These are phyloP conservation scores for Musa schizocarpa DNA, from an alignment of 176 grass and related monocot genomes.

Conservation along the genomic window DNA sequence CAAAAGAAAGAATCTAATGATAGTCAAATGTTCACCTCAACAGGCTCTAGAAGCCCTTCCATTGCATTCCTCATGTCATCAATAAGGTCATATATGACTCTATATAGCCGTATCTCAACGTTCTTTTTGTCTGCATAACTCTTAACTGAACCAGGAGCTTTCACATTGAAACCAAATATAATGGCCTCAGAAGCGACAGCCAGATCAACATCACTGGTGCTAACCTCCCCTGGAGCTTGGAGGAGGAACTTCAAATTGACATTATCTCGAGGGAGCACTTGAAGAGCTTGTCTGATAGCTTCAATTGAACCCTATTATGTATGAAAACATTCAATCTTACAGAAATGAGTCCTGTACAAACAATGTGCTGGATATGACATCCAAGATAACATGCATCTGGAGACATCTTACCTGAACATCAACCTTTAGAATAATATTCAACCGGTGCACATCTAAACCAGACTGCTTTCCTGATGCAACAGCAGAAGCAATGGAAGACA, in stretches of 20 bases:
- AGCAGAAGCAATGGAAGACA: slow-evolving; percentile 69
- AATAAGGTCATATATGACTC: slow-evolving; percentile 91
- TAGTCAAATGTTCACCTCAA: slow-evolving; percentile 52
- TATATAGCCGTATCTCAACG: slow-evolving; percentile 87
- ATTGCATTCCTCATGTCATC: slow-evolving; percentile 91
- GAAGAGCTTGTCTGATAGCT: slow-evolving; percentile 82
- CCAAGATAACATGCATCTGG: neutral
- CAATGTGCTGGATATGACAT: neutral
- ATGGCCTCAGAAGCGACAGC: slow-evolving; percentile 75
- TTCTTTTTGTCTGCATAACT: slow-evolving; percentile 77
- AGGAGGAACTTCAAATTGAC: slow-evolving; percentile 82
- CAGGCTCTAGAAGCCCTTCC: slow-evolving; percentile 91
- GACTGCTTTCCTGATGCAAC: slow-evolving; percentile 54
- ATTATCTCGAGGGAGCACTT: slow-evolving; percentile 75
- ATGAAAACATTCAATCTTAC: neutral
- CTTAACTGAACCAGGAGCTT: slow-evolving; percentile 71
- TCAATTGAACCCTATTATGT: slow-evolving; percentile 77
- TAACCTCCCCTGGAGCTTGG: slow-evolving; percentile 83
- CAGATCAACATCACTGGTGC: slow-evolving; percentile 76
- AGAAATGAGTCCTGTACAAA: neutral
- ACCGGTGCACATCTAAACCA: slow-evolving; percentile 72
- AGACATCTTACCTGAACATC: slow-evolving; percentile 67
- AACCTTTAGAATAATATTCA: slow-evolving; percentile 96
- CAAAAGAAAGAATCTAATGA: neutral
- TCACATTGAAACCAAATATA: slow-evolving; percentile 95